Base-by-base conservation (phyloP, 2,329 filamentous ascomycete species). In the Ophiocordyceps sinensis region DNA sequence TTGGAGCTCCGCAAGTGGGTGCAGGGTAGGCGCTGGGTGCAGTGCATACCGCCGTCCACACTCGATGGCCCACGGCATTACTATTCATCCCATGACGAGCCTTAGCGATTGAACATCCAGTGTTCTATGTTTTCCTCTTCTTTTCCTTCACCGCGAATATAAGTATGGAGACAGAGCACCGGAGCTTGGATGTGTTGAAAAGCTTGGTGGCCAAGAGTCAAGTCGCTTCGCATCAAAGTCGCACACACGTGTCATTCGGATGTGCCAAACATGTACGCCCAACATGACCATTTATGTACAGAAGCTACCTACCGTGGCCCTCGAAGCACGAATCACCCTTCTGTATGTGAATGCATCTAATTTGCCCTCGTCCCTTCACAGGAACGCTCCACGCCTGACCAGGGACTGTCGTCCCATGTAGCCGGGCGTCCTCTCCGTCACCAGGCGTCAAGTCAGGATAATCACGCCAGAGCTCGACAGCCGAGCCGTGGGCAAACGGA, bases 401-500 rank as follows among this genome's bases (percentile, higher is more conserved):
- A 4, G 47, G 17, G 12, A 34, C 28, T 29, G 30, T 46, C 37
- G 14, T 47, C 47, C 44, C 43, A 41, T n/a, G 60, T 40, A 62
- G 44, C 1, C 40, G 41, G 10, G 38, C 31, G 1, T 43, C 48
- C 40, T 62, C 53, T 19, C 48, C 54, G 5, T 57, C 54, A 0
- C 46, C 46, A 0, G 60, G 49, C 12, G 49, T 46, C 36, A 61
- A 42, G 50, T 72, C 69, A 0, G 77, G 77, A 58, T 69, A 73
- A 54, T 89, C 84, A 42, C 80, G 64, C 85, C 84, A 89, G 5
- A 88, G 67, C 57, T 87, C 79, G 2, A 79, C 57, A 3, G 55
- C 53, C 3, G 62, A 56, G 19, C 42, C 53, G 55, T 43, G 37
- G 28, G 51, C 44, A 7, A 56, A 41, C 44, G 40, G n/a, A 43